Base-by-base conservation (phyloP, 177 flowering plant genomes). In the Tripterygium wilfordii region DNA sequence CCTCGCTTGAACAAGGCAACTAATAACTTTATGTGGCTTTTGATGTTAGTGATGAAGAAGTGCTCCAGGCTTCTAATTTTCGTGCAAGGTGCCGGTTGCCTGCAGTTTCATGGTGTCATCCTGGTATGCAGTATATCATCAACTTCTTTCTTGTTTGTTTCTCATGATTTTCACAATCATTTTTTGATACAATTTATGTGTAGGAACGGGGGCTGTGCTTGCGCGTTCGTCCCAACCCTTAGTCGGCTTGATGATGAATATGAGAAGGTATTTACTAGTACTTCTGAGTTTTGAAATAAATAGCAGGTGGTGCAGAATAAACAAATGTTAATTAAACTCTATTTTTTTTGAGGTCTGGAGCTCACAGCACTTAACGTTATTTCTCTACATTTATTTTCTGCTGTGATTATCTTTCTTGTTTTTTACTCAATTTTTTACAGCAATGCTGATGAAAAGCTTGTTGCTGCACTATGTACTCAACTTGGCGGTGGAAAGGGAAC, bases 221-320 rank as follows among this genome's bases (percentile, higher is more conserved):
- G 99, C 99, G 42, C 91, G 99, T 28, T 94, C 99, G 46, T 89
- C 99, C 33, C 99, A 94, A 67, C 99, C 99, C 36, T 58, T 89
- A 53, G 88, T 94, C 73, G 99, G 99, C 56, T 79, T 92, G 38
- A 83, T 94, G 96, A 92, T 88, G 97, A 94, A 85, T 64, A 75
- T 79, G 72, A 80, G 99, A 57, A 94, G 96, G 99, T 94, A 81
- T 30, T 25, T 47, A 4, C 13, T 24, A 43, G 8, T 62, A 28
- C 5, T n/a, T n/a, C n/a, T n/a, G n/a, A n/a, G n/a, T n/a, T n/a
- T n/a, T n/a, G n/a, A n/a, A n/a, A n/a, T n/a, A n/a, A n/a, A n/a
- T n/a, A n/a, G n/a, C n/a, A n/a, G n/a, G n/a, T n/a, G n/a, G n/a
- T n/a, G n/a, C n/a, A n/a, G n/a, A n/a, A n/a, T n/a, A n/a, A n/a